Evolutionary conservation across 169 alveolate genomes (phyloP).

Genomic region (Plasmodium falciparum): DNA sequence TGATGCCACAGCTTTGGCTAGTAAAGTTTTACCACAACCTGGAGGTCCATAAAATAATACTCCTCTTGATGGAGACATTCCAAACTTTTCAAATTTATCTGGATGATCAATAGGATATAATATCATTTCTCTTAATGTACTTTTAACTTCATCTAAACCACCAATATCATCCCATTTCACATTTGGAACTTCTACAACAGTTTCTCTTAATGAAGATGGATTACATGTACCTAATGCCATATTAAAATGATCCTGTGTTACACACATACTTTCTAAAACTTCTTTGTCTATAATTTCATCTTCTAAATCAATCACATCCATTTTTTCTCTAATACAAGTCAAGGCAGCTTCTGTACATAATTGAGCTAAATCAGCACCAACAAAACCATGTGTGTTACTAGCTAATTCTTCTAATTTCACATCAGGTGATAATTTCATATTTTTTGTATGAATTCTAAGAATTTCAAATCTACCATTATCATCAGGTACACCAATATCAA

Average conservation of each 20-base stretch:
- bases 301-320: constrained; percentile 99
- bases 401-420: constrained; percentile 98
- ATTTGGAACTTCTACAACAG: constrained; percentile 99
- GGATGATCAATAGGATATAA: constrained; percentile 97
- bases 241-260: constrained; percentile 98
- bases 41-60: constrained; percentile 99
- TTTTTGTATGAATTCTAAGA: constrained; percentile 98
- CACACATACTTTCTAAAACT: constrained; percentile 98
- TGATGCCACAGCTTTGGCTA: constrained; percentile 99
- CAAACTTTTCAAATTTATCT: constrained; percentile 98
- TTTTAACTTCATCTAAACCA: constrained; percentile 97
- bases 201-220: constrained; percentile 98
- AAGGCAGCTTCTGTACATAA: constrained; percentile 98
- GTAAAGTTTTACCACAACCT: constrained; percentile 99
- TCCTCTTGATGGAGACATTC: constrained; percentile 99
- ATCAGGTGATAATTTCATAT: constrained; percentile 98
- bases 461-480: constrained; percentile 99
- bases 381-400: constrained; percentile 99
- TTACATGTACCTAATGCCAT: constrained; percentile 97
- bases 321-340: constrained; percentile 99
- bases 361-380: constrained; percentile 98
- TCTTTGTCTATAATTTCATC: constrained; percentile 99
- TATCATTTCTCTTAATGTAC: constrained; percentile 97
- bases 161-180: constrained; percentile 99
- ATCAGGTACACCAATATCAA: constrained; percentile 99